Conservation (phyloP, 768 basidiomycete genomes). For the Coprinellus micaceus region DNA sequence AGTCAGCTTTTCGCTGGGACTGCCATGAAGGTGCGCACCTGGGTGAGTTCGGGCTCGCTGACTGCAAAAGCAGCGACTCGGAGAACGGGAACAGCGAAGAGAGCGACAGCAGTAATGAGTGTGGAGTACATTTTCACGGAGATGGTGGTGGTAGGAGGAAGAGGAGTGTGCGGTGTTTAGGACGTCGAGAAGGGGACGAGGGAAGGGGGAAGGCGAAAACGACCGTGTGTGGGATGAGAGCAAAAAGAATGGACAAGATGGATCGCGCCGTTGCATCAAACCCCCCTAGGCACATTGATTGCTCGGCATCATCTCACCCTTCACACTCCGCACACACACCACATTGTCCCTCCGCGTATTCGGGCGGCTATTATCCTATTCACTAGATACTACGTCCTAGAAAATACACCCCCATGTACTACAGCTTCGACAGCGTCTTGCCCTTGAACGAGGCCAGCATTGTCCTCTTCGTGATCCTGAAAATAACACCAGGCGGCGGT, state of each 20-base stretch:
- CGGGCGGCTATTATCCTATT: neutral
- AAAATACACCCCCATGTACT: slow-evolving; percentile 11
- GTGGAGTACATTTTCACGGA: slow-evolving; percentile 68
- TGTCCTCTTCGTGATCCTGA: slow-evolving; percentile 65
- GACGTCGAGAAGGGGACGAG: slow-evolving; percentile 14
- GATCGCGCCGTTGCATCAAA: neutral
- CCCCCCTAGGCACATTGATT: slow-evolving; percentile 7
- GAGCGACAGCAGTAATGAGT: slow-evolving; percentile 61
- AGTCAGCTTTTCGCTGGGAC: neutral
- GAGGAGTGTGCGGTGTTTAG: slow-evolving; percentile 18
- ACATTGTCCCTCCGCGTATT: slow-evolving; percentile 16
- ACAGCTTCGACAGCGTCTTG: slow-evolving; percentile 44
- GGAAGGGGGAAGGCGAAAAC: slow-evolving; percentile 18
- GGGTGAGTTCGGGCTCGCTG: slow-evolving; percentile 45
- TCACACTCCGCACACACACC: neutral
- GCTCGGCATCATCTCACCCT: slow-evolving; percentile 12
- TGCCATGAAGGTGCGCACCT: slow-evolving; percentile 38
- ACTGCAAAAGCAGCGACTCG: slow-evolving; percentile 58
- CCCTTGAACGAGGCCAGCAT: slow-evolving; percentile 60
- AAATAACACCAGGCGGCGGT: slow-evolving; percentile 9
- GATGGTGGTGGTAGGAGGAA: slow-evolving; percentile 21
- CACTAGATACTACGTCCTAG: slow-evolving; percentile 8
- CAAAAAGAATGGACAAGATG: slow-evolving; percentile 9
- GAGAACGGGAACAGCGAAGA: slow-evolving; percentile 57
- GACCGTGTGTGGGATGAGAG: neutral